Evolutionary conservation across 2,329 filamentous ascomycete species (phyloP).

Genomic region (Colletotrichum chrysophilum): DNA sequence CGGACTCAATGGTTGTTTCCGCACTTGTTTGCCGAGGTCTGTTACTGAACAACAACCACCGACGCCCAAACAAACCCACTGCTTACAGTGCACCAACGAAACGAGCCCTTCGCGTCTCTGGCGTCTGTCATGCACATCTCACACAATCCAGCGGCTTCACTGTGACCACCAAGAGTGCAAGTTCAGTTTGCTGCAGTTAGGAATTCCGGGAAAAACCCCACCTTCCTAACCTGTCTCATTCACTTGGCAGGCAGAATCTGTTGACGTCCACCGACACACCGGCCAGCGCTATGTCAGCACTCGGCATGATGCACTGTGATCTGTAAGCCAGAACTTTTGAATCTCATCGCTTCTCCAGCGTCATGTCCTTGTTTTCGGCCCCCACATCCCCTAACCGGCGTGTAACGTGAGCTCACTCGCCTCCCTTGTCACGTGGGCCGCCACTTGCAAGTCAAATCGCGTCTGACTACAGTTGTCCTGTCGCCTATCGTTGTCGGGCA

Average conservation of each 20-base stretch:
- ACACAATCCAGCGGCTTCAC: neutral
- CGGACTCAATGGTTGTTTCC: neutral
- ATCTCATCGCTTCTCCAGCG: neutral
- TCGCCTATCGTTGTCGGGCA: neutral
- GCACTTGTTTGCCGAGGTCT: neutral
- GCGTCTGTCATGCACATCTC: neutral
- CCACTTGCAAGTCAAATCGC: neutral
- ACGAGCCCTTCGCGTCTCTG: neutral
- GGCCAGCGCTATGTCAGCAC: slow-evolving; percentile 1
- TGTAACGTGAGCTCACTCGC: neutral
- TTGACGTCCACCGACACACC: neutral
- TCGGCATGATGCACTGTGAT: slow-evolving; percentile 4
- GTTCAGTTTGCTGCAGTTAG: neutral
- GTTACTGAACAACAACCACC: neutral
- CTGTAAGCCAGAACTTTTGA: slow-evolving; percentile 1
- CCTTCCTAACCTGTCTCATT: neutral
- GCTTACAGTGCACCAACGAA: neutral
- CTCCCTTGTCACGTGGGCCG: neutral
- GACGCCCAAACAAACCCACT: neutral
- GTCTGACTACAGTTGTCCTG: neutral
- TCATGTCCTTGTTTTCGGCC: neutral
- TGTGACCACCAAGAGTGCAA: neutral
- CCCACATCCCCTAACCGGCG: neutral
- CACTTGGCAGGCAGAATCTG: neutral
- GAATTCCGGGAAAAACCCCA: neutral